Percentiles rank a stretch among this genome's conserved stretches.
phyloP scores from a whole-genome alignment of 352 stramenopile genomes.

The Blastocystis sp. region DNA sequence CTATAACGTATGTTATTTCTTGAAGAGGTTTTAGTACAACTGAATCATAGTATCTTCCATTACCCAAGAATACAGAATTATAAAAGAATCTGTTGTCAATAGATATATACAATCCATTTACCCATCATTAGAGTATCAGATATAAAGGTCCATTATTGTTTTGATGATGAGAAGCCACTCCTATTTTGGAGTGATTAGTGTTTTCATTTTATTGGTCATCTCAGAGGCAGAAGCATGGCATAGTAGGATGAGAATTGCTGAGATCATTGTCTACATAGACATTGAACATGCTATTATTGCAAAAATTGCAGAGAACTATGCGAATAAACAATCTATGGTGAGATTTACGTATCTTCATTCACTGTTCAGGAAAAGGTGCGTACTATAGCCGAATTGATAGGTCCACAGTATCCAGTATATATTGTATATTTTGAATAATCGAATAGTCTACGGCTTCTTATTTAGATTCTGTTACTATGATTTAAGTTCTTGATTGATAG shows the following conservation, averaged over 20 bases:
- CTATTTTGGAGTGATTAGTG: not conserved
- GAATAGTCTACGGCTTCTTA: not conserved
- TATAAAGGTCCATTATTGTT: not conserved
- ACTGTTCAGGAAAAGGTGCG: not conserved
- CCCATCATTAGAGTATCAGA: too few species aligned
- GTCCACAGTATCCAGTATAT: not conserved
- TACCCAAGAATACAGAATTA: too few species aligned
- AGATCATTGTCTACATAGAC: not conserved
- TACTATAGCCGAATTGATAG: not conserved
- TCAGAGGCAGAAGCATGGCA: conserved; percentile 8
- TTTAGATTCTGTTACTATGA: not conserved
- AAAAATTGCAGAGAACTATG: conserved; percentile 46
- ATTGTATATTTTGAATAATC: not conserved
- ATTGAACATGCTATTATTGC: conserved; percentile 43
- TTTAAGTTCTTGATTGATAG: not conserved
- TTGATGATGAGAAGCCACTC: not conserved
- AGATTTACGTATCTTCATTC: not conserved
- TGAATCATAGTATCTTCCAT: too few species aligned
- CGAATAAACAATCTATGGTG: not conserved
- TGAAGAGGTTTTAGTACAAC: too few species aligned
- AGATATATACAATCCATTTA: too few species aligned
- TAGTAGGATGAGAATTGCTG: not conserved
- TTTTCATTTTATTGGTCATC: conserved; percentile 9
- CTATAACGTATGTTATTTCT: too few species aligned
- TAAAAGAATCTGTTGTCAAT: too few species aligned